Evolutionary conservation across 1,284 basidiomycete species (phyloP), one percentile per base, ranked within the genome.

Genomic region (Peniophora sp.): DNA sequence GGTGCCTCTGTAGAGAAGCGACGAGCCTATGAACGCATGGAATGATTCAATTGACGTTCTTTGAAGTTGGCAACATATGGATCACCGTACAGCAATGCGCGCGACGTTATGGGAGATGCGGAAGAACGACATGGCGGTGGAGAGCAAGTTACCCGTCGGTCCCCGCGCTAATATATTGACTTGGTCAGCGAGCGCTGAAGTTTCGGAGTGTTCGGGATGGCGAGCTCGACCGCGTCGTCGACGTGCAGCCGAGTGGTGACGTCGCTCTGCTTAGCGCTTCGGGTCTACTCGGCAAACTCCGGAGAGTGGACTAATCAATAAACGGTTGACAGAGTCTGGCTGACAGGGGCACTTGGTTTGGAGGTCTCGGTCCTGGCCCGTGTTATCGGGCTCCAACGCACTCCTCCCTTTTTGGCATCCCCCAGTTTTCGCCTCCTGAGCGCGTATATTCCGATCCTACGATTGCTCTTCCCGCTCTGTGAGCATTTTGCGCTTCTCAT

Each of bases 1-100:
- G 70, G 60, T 11, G 71, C 57, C 20, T 74, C 71, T 2, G 81
- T 78, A 24, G 79, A 69, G 60, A 78, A 78, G 43, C 67, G 62
- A 24, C 68, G 65, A 24, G 62, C 61, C 46, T 55, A 32, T 32
- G 57, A n/a, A 60, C 58, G 41, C 57, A 39, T 55, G 64, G 49
- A 32, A 51, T 18, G 8, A 9, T 6, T 17, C 14, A 45, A 24
- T 14, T n/a, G 20, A 22, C 23, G 43, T 41, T 15, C 2, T n/a
- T n/a, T 41, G 9, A 41, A 45, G 18, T 41, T 5, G 23, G 3
- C 14, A 48, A 18, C 11, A 15, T 12, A 42, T 34, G 24, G 27
- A 20, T n/a, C 20, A 3, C 62, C 64, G 55, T 63, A 74, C 71
- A 54, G 71, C 55, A 47, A 72, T 68, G 57, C 75, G 73, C 23